phyloP scores from a whole-genome alignment of 2,329 filamentous ascomycete genomes.

The Colletotrichum plurivorum region DNA sequence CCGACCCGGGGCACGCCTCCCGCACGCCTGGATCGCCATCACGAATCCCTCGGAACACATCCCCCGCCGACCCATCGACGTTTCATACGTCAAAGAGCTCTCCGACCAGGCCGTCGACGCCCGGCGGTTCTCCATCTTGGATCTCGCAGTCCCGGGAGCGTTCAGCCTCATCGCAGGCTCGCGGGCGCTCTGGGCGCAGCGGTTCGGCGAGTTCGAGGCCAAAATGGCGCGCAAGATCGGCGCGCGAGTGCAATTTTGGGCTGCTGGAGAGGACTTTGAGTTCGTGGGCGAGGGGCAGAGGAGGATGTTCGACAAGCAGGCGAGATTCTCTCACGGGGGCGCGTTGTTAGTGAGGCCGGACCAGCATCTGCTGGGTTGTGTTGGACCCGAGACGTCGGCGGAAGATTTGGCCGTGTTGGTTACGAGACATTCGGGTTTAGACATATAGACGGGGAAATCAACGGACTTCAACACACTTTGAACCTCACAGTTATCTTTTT shows the following conservation, averaged over 20 bases:
- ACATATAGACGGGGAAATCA: background rate
- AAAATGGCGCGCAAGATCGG: background rate
- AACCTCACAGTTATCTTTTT: background rate
- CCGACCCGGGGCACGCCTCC: conserved; percentile 53
- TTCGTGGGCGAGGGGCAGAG: conserved; percentile 14
- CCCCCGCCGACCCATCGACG: conserved; percentile 46
- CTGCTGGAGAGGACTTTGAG: conserved; percentile 5
- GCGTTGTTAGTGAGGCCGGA: conserved; percentile 54
- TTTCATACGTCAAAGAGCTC: conserved; percentile 52
- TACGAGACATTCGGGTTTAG: background rate
- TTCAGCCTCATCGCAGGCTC: conserved; percentile 20
- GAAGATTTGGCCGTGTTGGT: background rate
- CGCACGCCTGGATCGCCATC: conserved; percentile 55
- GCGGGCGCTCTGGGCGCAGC: background rate
- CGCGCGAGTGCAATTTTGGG: background rate
- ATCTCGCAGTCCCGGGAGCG: conserved; percentile 45
- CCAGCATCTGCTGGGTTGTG: conserved; percentile 51
- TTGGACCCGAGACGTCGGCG: conserved; percentile 17
- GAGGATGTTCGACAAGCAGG: conserved; percentile 41
- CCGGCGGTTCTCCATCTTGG: conserved; percentile 52
- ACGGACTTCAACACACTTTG: background rate
- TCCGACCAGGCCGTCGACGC: conserved; percentile 43
- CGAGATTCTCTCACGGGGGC: conserved; percentile 44
- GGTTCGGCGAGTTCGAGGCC: background rate
- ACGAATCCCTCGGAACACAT: background rate